A percentile compares a stretch with the other conserved stretches of the same genome.
Conservation (phyloP, 768 basidiomycete species). For the Lactarius tabidus region DNA sequence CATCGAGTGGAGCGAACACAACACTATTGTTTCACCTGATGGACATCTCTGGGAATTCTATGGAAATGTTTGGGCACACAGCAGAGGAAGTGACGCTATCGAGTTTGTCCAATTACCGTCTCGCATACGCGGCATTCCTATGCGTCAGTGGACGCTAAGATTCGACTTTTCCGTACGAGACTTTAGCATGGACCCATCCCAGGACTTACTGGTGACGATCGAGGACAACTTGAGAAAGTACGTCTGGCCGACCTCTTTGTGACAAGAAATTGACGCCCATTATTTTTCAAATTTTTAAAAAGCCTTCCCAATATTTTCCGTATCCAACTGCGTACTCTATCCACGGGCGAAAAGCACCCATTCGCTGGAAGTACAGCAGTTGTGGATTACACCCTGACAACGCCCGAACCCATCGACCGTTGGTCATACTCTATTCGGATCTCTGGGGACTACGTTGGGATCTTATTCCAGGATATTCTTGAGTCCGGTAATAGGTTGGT, state of each 20-base stretch:
- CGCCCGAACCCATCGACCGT: not conserved
- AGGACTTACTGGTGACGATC: conserved; percentile 23
- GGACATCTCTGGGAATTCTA: conserved; percentile 23
- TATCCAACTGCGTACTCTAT: conserved; percentile 13
- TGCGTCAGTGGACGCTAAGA: conserved; percentile 19
- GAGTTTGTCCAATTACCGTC: conserved; percentile 21
- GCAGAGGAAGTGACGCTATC: conserved; percentile 1
- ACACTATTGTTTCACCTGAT: not conserved
- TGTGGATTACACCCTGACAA: conserved; percentile 16
- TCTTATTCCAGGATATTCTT: conserved; percentile 4
- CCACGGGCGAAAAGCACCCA: conserved; percentile 15
- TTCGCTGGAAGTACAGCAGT: conserved; percentile 1
- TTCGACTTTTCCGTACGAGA: conserved; percentile 16
- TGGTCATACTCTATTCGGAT: conserved; percentile 22
- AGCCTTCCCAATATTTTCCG: conserved; percentile 8
- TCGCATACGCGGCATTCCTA: conserved; percentile 19
- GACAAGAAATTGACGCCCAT: not conserved
- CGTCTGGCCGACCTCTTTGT: conserved; percentile 27
- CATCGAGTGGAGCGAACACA: conserved; percentile 13
- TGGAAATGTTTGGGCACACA: conserved; percentile 23
- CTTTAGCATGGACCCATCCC: conserved; percentile 25
- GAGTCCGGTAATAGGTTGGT: conserved; percentile 4
- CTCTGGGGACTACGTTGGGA: conserved; percentile 19
- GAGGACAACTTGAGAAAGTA: conserved; percentile 25
- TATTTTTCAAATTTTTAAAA: not conserved